These are phyloP conservation scores for Ceratocystis ficicola DNA, from an alignment of 2,329 filamentous ascomycete genomes.

Conservation along the genomic window DNA sequence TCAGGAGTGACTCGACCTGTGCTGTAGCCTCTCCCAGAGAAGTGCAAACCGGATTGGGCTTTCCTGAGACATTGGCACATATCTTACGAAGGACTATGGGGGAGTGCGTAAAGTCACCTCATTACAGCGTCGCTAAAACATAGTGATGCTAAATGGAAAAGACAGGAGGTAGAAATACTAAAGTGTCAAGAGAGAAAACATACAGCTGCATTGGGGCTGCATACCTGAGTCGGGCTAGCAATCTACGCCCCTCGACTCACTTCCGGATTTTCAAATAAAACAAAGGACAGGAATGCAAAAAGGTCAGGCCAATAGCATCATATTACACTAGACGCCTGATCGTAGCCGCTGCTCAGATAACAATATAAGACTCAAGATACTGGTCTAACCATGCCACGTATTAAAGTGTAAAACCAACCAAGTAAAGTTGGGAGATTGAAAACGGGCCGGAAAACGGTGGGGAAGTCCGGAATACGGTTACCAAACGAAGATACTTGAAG, in stretches of 20 bases:
- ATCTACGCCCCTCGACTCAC: neutral
- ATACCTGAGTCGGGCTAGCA: neutral
- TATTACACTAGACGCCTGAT: neutral
- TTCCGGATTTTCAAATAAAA: neutral
- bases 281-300: neutral
- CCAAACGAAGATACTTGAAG: neutral
- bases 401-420: neutral
- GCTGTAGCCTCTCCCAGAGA: neutral
- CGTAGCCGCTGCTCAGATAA: neutral
- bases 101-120: neutral
- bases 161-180: neutral
- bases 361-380: neutral
- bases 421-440: neutral
- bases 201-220: neutral
- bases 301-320: neutral
- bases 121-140: neutral
- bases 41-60: neutral
- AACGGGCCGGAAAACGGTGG: neutral
- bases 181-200: neutral
- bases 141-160: neutral
- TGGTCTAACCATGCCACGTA: neutral
- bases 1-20: neutral
- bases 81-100: neutral
- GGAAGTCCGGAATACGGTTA: constrained; percentile 8
- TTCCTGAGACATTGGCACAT: neutral